Evolutionary conservation across 2,329 filamentous ascomycete species (phyloP).

Genomic region (Trichoderma sp.): DNA sequence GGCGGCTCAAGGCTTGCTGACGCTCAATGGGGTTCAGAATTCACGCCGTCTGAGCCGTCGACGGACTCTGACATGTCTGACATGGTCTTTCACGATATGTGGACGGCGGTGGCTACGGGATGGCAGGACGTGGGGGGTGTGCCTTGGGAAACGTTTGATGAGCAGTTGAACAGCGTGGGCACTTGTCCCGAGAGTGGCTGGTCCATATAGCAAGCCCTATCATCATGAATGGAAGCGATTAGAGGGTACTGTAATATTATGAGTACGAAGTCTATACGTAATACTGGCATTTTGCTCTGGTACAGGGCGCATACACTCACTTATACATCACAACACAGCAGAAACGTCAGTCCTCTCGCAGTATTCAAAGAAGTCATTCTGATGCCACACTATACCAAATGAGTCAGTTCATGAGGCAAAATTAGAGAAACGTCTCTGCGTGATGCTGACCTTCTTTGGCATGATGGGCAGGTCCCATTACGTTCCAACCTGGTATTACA

Average conservation of each 20-base stretch:
- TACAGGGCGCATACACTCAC: background rate
- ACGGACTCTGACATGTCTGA: background rate
- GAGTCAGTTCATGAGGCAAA: background rate
- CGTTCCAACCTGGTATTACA: constrained; percentile 29
- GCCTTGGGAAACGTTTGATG: background rate
- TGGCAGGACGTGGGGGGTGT: background rate
- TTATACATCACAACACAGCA: background rate
- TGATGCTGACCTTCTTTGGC: constrained; percentile 29
- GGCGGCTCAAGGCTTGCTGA: background rate
- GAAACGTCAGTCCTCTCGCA: constrained; percentile 2
- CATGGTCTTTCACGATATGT: background rate
- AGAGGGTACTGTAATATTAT: no score
- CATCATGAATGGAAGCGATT: no score
- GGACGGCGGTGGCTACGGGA: background rate
- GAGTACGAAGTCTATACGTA: no score
- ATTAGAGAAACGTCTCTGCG: background rate
- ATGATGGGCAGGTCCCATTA: constrained; percentile 30
- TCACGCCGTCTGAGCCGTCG: background rate
- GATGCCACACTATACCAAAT: background rate
- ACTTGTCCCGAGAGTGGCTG: background rate
- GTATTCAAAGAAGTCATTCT: constrained; percentile 20
- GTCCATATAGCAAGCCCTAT: background rate
- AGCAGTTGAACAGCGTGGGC: background rate
- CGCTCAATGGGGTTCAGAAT: background rate
- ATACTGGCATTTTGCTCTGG: no score